Evolutionary conservation across 768 basidiomycete genomes (phyloP).

Genomic region (Grammothele lineata): DNA sequence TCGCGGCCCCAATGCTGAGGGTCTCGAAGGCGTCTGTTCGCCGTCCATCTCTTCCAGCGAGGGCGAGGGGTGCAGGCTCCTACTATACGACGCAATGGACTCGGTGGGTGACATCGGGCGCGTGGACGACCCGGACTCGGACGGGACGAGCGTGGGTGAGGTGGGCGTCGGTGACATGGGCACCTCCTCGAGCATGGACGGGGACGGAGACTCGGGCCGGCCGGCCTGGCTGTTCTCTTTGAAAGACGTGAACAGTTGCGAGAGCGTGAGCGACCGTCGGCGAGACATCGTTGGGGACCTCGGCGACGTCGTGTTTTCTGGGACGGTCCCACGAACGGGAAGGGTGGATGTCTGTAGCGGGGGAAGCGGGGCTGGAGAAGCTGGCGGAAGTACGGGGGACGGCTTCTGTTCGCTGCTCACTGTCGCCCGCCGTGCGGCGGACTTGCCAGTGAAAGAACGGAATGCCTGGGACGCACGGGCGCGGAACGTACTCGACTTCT

Average conservation of each 20-base stretch:
- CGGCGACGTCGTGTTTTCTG: background rate
- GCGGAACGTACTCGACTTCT: constrained; percentile 31
- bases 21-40: constrained; percentile 9
- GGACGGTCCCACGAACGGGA: background rate
- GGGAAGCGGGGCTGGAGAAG: background rate
- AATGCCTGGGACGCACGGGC: constrained; percentile 31
- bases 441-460: constrained; percentile 28
- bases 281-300: constrained; percentile 19
- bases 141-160: constrained; percentile 7
- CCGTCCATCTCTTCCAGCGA: constrained; percentile 18
- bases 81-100: constrained; percentile 15
- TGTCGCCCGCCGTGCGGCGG: constrained; percentile 5
- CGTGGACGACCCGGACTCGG: constrained; percentile 8
- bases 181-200: background rate
- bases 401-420: constrained; percentile 4
- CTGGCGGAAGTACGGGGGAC: no score
- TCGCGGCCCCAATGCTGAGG: background rate
- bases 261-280: constrained; percentile 24
- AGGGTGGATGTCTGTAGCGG: background rate
- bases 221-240: constrained; percentile 10
- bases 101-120: constrained; percentile 22
- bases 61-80: constrained; percentile 12
- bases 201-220: constrained; percentile 9
- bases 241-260: constrained; percentile 24
- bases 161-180: constrained; percentile 7